Base-by-base conservation (phyloP, 2,329 filamentous ascomycete genomes). In the Claviceps africana region DNA sequence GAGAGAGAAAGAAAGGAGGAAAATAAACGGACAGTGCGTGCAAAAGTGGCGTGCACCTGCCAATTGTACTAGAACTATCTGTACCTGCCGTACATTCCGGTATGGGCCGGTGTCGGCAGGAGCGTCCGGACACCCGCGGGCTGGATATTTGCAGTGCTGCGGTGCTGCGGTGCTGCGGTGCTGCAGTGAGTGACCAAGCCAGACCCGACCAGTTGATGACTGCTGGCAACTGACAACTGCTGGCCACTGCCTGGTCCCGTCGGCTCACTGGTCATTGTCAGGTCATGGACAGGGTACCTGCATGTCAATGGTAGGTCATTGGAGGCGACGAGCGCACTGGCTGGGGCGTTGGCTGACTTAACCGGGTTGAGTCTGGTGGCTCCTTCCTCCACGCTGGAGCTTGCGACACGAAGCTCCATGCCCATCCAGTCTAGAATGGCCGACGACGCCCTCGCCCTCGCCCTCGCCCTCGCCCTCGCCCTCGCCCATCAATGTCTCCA, bases 311-410 rank as follows among this genome's bases (percentile, higher is more conserved):
- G 42, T 33, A 45, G 43, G 35, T 39, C 44, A 39, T 40, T n/a
- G 17, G 44, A 30, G 43, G 6, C 25, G 9, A 17, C 13, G 31
- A 28, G 51, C 33, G 48, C 44, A 15, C 37, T 46, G 44, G 44
- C 9, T 3, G 8, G 11, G 19, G 19, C 19, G 9, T 19, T 19
- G 25, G 44, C 10, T 11, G 17, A 28, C 17, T 21, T 19, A 33
- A 19, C 30, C n/a, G 21, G 15, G 25, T 25, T 44, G 13, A 9
- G 17, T 13, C 42, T 17, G 42, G 22, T 51, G 33, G 52, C 52
- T 47, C 48, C 47, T 53, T 53, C 51, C 51, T 50, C 51, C 51
- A 42, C 44, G 37, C 51, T 44, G 47, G 47, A 53, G 47, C 51
- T 43, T 37, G 51, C 28, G 8, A 50, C 35, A 43, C 48, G 25